phyloP scores from a whole-genome alignment of 2,329 filamentous ascomycete genomes.

The Penicillium capsulatum region DNA sequence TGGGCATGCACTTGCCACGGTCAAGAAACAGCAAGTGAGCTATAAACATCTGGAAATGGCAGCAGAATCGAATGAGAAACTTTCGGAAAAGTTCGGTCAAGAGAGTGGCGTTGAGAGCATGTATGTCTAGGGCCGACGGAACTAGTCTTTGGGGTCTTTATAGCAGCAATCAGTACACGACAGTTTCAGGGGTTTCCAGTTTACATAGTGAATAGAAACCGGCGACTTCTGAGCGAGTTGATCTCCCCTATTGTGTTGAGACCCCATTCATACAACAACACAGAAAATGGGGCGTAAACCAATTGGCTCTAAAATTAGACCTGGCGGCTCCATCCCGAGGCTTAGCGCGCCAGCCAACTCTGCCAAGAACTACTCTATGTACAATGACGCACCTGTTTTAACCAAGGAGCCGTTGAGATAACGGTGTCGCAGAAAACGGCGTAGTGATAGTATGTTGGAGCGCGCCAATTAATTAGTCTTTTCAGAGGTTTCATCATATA shows the following conservation, averaged over 20 bases:
- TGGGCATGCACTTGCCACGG: not conserved
- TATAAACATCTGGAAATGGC: not conserved
- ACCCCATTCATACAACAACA: not conserved
- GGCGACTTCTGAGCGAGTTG: not conserved
- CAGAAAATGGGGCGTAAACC: not conserved
- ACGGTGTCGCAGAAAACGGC: not conserved
- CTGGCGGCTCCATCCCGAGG: not conserved
- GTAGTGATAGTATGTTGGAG: not conserved
- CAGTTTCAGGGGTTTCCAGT: not conserved
- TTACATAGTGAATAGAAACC: not conserved
- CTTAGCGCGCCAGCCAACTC: not conserved
- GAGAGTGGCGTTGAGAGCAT: not conserved
- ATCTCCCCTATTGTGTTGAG: not conserved
- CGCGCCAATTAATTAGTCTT: slow-evolving; percentile 3
- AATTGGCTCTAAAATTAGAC: not conserved
- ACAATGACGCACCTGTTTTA: not conserved
- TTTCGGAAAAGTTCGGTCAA: not conserved
- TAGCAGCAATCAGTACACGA: not conserved
- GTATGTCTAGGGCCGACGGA: not conserved
- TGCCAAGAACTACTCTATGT: not conserved
- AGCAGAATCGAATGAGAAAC: not conserved
- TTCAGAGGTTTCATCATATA: slow-evolving; percentile 3
- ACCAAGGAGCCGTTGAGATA: not conserved
- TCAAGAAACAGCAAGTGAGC: not conserved
- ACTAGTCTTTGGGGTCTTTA: slow-evolving; percentile 1